phyloP scores from a whole-genome alignment of 768 basidiomycete genomes.

The Leccinum subtestaceum region DNA sequence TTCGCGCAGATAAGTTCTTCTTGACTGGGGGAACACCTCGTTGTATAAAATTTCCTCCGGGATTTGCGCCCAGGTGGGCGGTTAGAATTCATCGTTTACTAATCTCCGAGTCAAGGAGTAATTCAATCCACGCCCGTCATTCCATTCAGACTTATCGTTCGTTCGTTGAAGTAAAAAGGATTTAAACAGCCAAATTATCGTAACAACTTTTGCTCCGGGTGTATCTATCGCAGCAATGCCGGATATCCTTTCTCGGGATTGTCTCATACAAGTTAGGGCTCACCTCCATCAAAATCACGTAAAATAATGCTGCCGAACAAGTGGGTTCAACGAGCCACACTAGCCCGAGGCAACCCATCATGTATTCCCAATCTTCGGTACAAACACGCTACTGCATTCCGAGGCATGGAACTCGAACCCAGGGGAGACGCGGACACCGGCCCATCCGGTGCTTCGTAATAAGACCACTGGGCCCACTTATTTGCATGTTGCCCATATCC shows the following conservation, averaged over 20 bases:
- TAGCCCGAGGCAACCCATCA: conserved; percentile 38
- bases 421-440: conserved; percentile 41
- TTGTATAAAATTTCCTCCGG: conserved; percentile 2
- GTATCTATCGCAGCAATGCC: conserved; percentile 11
- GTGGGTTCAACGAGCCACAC: conserved; percentile 19
- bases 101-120: conserved; percentile 1
- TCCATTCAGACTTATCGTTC: conserved; percentile 3
- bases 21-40: conserved; percentile 15
- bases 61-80: background rate
- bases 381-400: conserved; percentile 42
- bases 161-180: conserved; percentile 13
- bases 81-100: background rate
- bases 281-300: conserved; percentile 7
- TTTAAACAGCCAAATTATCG: conserved; percentile 10
- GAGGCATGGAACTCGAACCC: conserved; percentile 51
- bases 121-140: background rate
- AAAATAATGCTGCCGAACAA: conserved; percentile 17
- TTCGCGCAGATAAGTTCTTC: conserved; percentile 1
- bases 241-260: conserved; percentile 6
- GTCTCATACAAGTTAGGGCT: conserved; percentile 9
- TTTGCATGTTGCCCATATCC: conserved; percentile 32
- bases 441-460: conserved; percentile 25
- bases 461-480: conserved; percentile 18
- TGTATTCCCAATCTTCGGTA: conserved; percentile 42
- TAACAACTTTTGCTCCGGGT: conserved; percentile 11